phyloP scores from a whole-genome alignment of 768 basidiomycete genomes.

The Pisolithus albus region DNA sequence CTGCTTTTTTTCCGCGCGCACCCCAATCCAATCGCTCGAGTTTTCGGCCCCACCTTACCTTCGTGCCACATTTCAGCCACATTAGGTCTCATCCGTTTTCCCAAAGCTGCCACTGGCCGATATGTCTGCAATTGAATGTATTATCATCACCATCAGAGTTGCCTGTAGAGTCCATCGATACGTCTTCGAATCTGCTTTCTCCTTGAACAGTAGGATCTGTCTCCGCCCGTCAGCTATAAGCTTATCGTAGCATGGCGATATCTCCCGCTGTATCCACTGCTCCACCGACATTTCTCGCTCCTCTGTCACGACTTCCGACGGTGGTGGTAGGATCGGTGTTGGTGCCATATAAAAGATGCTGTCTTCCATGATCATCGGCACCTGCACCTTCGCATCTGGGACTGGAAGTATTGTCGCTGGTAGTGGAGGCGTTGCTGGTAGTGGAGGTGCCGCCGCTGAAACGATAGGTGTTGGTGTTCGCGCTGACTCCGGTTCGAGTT shows the following conservation, averaged over 20 bases:
- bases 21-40: too few species aligned
- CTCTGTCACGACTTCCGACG: conserved; percentile 19
- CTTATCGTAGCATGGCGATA: conserved; percentile 57
- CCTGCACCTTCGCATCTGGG: neutral
- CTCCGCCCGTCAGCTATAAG: conserved; percentile 46
- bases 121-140: too few species aligned
- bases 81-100: too few species aligned
- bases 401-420: neutral
- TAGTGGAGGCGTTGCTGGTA: too few species aligned
- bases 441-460: too few species aligned
- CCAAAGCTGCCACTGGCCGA: too few species aligned
- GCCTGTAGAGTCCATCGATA: conserved; percentile 26
- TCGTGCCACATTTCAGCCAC: too few species aligned
- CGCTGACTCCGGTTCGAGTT: neutral
- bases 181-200: conserved; percentile 34
- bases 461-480: neutral
- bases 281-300: conserved; percentile 77
- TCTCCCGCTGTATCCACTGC: conserved; percentile 76
- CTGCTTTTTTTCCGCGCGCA: too few species aligned
- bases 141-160: too few species aligned
- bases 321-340: conserved; percentile 1
- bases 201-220: conserved; percentile 43
- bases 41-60: too few species aligned
- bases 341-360: conserved; percentile 8
- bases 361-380: neutral